Base-by-base conservation (phyloP, 257 asterid genomes). In the Scutellaria galericulata region DNA sequence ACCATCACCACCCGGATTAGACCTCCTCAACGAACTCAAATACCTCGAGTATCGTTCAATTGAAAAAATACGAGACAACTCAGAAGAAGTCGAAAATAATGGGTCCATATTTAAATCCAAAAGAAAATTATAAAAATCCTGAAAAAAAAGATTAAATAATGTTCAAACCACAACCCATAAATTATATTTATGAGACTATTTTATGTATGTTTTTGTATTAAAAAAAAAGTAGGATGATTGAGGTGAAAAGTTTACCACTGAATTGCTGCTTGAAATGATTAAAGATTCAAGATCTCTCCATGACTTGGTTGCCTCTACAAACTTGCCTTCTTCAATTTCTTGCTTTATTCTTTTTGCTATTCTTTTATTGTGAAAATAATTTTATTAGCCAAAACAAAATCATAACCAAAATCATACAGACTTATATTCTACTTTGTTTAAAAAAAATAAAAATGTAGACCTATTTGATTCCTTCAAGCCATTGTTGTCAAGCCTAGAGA, bases 41-140 rank as follows among this genome's bases (percentile, higher is more conserved):
- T 94, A 94, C 61, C 85, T 84, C 7, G 92, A 82, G 79, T 93
- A 93, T 22, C 90, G 71, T 45, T 82, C 86, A 14, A 78, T 62
- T 7, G 86, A 69, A 37, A 81, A 71, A 18, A 71, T 59, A 73
- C 81, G 86, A 3, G 86, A 78, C 9, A 85, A 72, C 70, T 74
- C 90, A 4, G 96, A 78, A 44, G 96, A 75, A 52, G 92, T 76
- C 65, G 72, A 14, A 35, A 92, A 75, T 14, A 91, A 71, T 31
- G 97, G 96, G 62, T 87, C 98, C 88, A 82, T 79, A 63, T 77
- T 82, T 4, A 87, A 68, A 81, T 92, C 99, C 89, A 90, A 79
- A 61, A 92, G 50, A 73, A 92, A 95, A 64, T 95, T 92, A 86
- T 92, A 95, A 86, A 91, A 91, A 75, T 95, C 96, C 99, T 94